Conservation (phyloP, 768 basidiomycete species). For the Kwoniella heveanensis region DNA sequence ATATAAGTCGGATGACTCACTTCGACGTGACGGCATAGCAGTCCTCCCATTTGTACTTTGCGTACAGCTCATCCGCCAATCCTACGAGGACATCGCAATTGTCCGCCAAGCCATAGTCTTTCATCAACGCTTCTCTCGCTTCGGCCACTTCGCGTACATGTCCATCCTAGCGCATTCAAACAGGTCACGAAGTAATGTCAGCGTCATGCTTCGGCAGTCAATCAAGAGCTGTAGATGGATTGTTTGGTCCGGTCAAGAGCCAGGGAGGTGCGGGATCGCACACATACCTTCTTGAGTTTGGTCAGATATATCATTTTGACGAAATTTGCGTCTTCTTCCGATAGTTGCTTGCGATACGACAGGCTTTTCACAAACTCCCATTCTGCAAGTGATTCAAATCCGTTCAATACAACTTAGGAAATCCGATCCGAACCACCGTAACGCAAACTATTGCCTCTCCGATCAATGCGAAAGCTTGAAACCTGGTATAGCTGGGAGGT, state of each 20-base stretch:
- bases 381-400: slow-evolving; percentile 62
- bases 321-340: slow-evolving; percentile 84
- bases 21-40: slow-evolving; percentile 84
- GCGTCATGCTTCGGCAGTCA: too few relatives aligned
- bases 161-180: slow-evolving; percentile 61
- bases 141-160: slow-evolving; percentile 78
- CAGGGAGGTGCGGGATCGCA: too few relatives aligned
- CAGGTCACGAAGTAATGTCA: too few relatives aligned
- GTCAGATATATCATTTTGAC: slow-evolving; percentile 89
- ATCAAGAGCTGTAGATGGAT: too few relatives aligned
- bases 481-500: too few relatives aligned
- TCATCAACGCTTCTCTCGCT: slow-evolving; percentile 74
- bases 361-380: slow-evolving; percentile 93
- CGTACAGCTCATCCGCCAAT: slow-evolving; percentile 85
- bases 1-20: slow-evolving; percentile 62
- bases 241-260: too few relatives aligned
- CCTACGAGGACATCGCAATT: slow-evolving; percentile 91
- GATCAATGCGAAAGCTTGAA: too few relatives aligned
- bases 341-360: slow-evolving; percentile 73
- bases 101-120: slow-evolving; percentile 79
- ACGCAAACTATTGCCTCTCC: too few relatives aligned
- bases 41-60: slow-evolving; percentile 88
- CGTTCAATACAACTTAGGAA: too few relatives aligned
- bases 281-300: slow-evolving; percentile 72
- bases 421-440: too few relatives aligned